Percentiles rank a stretch among this genome's conserved stretches.
These are phyloP conservation scores for Rhizopus delemar DNA, from an alignment of 371 early-diverging fungal species.

Conservation along the genomic window DNA sequence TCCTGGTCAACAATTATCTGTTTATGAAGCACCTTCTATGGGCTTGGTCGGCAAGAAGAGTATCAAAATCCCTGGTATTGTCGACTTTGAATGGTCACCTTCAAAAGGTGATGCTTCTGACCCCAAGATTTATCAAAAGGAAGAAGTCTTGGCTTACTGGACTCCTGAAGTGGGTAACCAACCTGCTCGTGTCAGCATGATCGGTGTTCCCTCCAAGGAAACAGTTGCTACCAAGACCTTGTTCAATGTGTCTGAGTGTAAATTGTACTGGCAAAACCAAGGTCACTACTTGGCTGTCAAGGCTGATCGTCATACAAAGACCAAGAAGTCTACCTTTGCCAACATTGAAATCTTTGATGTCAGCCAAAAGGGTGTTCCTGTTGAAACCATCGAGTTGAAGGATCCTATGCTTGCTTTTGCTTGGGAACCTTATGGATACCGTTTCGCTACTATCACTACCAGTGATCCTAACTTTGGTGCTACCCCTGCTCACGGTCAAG, in stretches of 20 bases:
- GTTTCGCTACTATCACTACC: slow-evolving; percentile 83
- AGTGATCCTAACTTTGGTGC: slow-evolving; percentile 67
- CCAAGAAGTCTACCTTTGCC: slow-evolving; percentile 87
- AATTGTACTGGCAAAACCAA: slow-evolving; percentile 89
- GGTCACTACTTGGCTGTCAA: slow-evolving; percentile 91
- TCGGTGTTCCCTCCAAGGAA: slow-evolving; percentile 79
- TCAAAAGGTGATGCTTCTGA: slow-evolving; percentile 40
- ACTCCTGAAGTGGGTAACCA: slow-evolving; percentile 93
- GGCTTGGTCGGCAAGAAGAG: slow-evolving; percentile 92
- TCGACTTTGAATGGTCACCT: slow-evolving; percentile 93
- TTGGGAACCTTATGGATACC: slow-evolving; percentile 92
- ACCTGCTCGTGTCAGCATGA: slow-evolving; percentile 94
- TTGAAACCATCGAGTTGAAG: slow-evolving; percentile 91
- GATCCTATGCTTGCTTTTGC: slow-evolving; percentile 81
- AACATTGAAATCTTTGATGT: slow-evolving; percentile 95
- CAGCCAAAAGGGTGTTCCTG: slow-evolving; percentile 90
- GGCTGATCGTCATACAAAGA: slow-evolving; percentile 90
- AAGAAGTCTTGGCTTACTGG: slow-evolving; percentile 88
- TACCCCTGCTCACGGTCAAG: slow-evolving; percentile 47
- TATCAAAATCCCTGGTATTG: slow-evolving; percentile 86
- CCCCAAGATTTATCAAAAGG: slow-evolving; percentile 54
- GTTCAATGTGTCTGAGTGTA: slow-evolving; percentile 89
- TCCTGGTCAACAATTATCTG: slow-evolving; percentile 76
- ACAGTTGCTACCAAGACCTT: slow-evolving; percentile 95
- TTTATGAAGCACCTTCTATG: slow-evolving; percentile 94